Base-by-base conservation (phyloP, 2,329 filamentous ascomycete genomes). In the Teratosphaeria gauchensis region DNA sequence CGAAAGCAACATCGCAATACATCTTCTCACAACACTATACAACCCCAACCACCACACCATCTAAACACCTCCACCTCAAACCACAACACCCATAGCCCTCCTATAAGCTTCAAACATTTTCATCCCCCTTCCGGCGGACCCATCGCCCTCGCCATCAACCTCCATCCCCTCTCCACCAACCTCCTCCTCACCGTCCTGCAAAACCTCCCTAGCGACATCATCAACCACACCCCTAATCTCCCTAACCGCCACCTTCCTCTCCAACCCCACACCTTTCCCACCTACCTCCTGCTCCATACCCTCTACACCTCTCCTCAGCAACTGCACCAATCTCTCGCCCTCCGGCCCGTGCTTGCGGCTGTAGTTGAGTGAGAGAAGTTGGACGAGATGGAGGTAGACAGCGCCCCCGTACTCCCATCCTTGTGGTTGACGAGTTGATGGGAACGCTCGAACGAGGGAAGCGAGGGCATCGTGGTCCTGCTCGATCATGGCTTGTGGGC, bases 201-300 rank as follows among this genome's bases (percentile, higher is more conserved):
- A 42, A 14, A 30, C 28, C 69, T 74, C 61, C 57, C 85, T 76
- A 60, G 88, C 82, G 70, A 85, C 82, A 62, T 82, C 81, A 9
- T 88, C 88, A 60, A 92, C 84, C 53, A 85, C 80, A 56, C 84
- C 84, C 53, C 87, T 87, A 82, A 96, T 95, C 69, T 95, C 90
- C 63, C 87, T 85, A 57, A 92, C 80, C 0, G 90, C 90, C 51
- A 92, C 89, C 56, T 84, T 74, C 59, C 81, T 78, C 57, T 77
- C 75, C 6, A 84, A 73, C 14, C 79, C 72, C 57, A 74, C 73
- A 56, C 74, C 73, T 56, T 74, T 76, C 24, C 75, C 73, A 19
- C 68, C 69, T 30, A 74, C 73, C 42, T 77, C 74, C 31, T 74
- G 72, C 48, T 77, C 74, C 33, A 75, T 76, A 11, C 67, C 70